Evolutionary conservation across 2,329 filamentous ascomycete genomes (phyloP).

Genomic region (Cladosporium sp.): DNA sequence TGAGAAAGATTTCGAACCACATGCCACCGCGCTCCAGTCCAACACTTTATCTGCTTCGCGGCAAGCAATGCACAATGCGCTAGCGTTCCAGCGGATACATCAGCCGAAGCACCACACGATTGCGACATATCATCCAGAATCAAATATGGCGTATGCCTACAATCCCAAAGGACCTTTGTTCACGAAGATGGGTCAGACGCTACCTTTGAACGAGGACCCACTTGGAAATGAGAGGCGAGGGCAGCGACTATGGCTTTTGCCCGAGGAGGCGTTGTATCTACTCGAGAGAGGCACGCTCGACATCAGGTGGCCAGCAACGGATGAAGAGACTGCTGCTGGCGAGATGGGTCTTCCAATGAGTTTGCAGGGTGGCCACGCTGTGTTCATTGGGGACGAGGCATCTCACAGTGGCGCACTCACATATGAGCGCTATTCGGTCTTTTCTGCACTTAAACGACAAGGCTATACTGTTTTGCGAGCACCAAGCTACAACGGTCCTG

Average conservation of each 20-base stretch:
- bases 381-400: slow-evolving; percentile 71
- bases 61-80: slow-evolving; percentile 82
- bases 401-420: slow-evolving; percentile 53
- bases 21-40: slow-evolving; percentile 81
- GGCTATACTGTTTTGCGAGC: slow-evolving; percentile 82
- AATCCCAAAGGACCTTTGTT: slow-evolving; percentile 71
- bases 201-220: slow-evolving; percentile 52
- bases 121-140: slow-evolving; percentile 72
- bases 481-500: slow-evolving; percentile 43
- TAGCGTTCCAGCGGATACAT: slow-evolving; percentile 75
- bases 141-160: slow-evolving; percentile 62
- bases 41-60: slow-evolving; percentile 77
- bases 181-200: slow-evolving; percentile 71
- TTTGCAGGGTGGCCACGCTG: slow-evolving; percentile 84
- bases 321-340: slow-evolving; percentile 44
- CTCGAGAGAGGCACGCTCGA: slow-evolving; percentile 86
- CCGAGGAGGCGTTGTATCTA: slow-evolving; percentile 87
- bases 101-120: slow-evolving; percentile 64
- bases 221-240: slow-evolving; percentile 32
- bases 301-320: slow-evolving; percentile 70
- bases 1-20: slow-evolving; percentile 95
- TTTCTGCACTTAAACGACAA: slow-evolving; percentile 75
- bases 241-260: slow-evolving; percentile 70
- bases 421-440: slow-evolving; percentile 85
- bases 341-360: slow-evolving; percentile 78